A percentile compares a stretch with the other conserved stretches of the same genome.
Conservation (phyloP, 805 yeast genomes). For the Candida berthetii region DNA sequence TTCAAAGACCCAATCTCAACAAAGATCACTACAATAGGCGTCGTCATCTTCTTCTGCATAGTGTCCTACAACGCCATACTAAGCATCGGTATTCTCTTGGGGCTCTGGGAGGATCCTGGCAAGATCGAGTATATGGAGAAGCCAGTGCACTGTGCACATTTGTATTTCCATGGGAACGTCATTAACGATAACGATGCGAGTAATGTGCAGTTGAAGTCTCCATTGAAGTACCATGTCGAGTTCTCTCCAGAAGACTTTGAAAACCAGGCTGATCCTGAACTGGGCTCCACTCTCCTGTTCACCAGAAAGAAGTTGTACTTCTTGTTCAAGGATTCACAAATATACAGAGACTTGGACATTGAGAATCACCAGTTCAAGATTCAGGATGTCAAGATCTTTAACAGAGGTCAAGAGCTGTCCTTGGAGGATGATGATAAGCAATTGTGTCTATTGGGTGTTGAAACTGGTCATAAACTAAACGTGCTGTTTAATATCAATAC, state of each 20-base stretch:
- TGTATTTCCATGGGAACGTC: slow-evolving; percentile 48
- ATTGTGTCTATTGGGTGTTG: slow-evolving; percentile 44
- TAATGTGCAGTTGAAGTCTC: slow-evolving; percentile 19
- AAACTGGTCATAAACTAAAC: slow-evolving; percentile 43
- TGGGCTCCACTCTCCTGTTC: slow-evolving; percentile 62
- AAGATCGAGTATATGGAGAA: slow-evolving; percentile 56
- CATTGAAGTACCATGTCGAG: slow-evolving; percentile 61
- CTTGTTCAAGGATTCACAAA: slow-evolving; percentile 41
- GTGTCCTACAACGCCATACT: slow-evolving; percentile 31
- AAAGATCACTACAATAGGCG: slow-evolving; percentile 16
- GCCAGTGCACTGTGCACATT: slow-evolving; percentile 77
- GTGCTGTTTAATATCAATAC: slow-evolving; percentile 21
- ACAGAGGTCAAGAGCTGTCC: slow-evolving; percentile 21
- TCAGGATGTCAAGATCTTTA: slow-evolving; percentile 30
- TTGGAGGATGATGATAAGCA: slow-evolving; percentile 33
- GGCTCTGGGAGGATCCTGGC: slow-evolving; percentile 46
- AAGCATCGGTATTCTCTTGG: slow-evolving; percentile 35
- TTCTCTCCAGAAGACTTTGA: slow-evolving; percentile 79
- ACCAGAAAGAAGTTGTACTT: slow-evolving; percentile 51
- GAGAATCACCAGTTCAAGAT: slow-evolving; percentile 14
- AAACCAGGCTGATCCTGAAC: slow-evolving; percentile 49
- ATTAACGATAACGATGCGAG: slow-evolving; percentile 10
- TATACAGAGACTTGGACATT: slow-evolving; percentile 20
- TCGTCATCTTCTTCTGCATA: slow-evolving; percentile 14
- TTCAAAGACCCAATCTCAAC: slow-evolving; percentile 15